Base-by-base conservation (phyloP, 768 basidiomycete species). In the Pleurotus salmoneostramineus region DNA sequence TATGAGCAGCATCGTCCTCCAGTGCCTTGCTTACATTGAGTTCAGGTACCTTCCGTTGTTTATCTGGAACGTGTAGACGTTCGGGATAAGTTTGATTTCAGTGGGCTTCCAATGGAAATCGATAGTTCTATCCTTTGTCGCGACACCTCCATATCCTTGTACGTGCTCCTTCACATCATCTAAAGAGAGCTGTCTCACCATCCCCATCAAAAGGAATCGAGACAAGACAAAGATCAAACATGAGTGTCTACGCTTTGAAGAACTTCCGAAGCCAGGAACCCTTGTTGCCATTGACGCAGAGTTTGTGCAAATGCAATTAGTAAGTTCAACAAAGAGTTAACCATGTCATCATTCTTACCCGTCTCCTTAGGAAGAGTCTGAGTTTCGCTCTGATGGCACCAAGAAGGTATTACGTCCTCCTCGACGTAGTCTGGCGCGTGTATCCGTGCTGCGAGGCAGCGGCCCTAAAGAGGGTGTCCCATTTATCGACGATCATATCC, bases 401-500 rank as follows among this genome's bases (percentile, higher is more conserved):
- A 95, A 92, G 69, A 95, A 92, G 65, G 88, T 98, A 36, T 76
- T 98, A 32, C 84, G 95, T 10, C 97, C 97, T 1, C 90, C 94
- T 4, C 85, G 95, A 52, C 83, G 95, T 65, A 93, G 94, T 57
- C 78, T 99, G 5, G 96, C 97, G 27, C 84, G 97, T 21, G 97
- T 99, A 0, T 98, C 95, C 3, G 95, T 96, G 12, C 71, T 98
- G 46, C 83, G 97, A 8, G 95, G 96, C 2, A 81, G 89, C 64
- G 95, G 93, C 0, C 78, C 78, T 0, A 85, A 85, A 60, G 84
- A 89, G 65, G 92, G 92, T 3, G 68, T 89, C 10, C 96, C 97
- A 2, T 97, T 98, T 72, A 97, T 99, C 63, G 97, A 98, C 64
- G 97, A 99, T 65, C 91, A 99, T 65, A 98, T 98, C 37, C 93